Conservation (phyloP, 2,329 filamentous ascomycete genomes). For the Orbilia blumenaviensis region DNA sequence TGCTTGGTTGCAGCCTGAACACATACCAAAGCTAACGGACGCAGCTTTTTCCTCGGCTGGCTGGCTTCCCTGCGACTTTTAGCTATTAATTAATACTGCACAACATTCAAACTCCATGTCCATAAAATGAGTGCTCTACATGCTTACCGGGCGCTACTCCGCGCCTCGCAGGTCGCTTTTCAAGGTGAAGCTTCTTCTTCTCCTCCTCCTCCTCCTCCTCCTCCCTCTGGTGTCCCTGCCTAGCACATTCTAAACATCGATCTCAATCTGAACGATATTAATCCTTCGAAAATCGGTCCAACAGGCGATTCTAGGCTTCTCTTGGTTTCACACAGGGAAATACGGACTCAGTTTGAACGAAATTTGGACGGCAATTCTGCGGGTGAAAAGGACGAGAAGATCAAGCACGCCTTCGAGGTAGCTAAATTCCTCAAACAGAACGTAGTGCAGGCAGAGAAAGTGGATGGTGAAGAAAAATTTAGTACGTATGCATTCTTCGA, state of each 20-base stretch:
- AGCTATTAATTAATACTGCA: neutral
- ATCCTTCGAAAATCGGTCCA: neutral
- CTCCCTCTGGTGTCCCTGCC: no score
- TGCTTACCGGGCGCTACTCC: constrained; percentile 83
- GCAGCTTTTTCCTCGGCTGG: no score
- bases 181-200: constrained; percentile 67
- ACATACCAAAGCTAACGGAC: no score
- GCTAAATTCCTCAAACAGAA: constrained; percentile 82
- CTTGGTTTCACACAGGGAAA: constrained; percentile 74
- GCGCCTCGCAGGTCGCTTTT: constrained; percentile 84
- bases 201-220: no score
- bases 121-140: constrained; percentile 66
- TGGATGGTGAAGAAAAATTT: constrained; percentile 65
- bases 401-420: constrained; percentile 83
- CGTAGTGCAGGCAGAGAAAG: constrained; percentile 79
- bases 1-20: no score
- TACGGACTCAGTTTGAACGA: constrained; percentile 76
- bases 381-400: constrained; percentile 63
- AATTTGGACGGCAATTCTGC: constrained; percentile 70
- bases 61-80: no score
- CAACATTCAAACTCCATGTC: neutral
- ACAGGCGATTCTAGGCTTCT: constrained; percentile 77
- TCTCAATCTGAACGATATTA: no score
- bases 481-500: constrained; percentile 65
- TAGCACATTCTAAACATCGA: no score